Base-by-base conservation (phyloP, 208 protist genomes). In the Crithidia thermophila region DNA sequence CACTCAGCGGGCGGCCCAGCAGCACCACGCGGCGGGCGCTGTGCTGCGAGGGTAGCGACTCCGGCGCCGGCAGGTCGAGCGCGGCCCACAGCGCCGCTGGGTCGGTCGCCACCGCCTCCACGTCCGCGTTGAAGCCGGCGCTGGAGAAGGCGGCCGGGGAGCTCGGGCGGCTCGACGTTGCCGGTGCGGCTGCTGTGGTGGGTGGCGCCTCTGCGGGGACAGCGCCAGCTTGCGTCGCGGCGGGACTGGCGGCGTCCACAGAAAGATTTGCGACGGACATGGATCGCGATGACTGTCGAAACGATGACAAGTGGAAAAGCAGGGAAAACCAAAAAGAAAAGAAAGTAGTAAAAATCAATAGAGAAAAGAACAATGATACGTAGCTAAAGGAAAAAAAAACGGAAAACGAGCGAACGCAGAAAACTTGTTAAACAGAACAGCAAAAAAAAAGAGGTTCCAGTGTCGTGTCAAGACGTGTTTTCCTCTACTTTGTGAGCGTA, bases 1-100 rank as follows among this genome's bases (percentile, higher is more conserved):
- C 91, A 45, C 80, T 86, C 11, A 84, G 61, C 10, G 84, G 77
- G 14, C 84, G 72, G 10, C 91, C 91, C 11, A 96, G 52, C 37
- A 96, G 52, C 8, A 96, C 71, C 9, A 96, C 78, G 13, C 87
- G 79, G 21, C 70, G 67, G 27, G 65, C 63, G 13, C 57, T 36
- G 61, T 83, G 66, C 64, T 84, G 77, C n/a, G 80, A 77, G 21
- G 73, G 59, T 51, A 68, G 37, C 25, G 58, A 63, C 59, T 84
- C 82, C 3, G 75, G 79, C 0, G 79, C 61, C 3, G 74, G 79
- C 2, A 92, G 37, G 40, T 81, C 84, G 11, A 94, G 76, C 21
- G 59, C 66, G 6, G 87, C 86, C 81, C 81, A 90, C 18, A 77
- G 56, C 51, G 65, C 77, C 46, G 49, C 40, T 14, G 64, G 69